A percentile compares a stretch with the other conserved stretches of the same genome.
phyloP scores from a whole-genome alignment of 495 filamentous ascomycete genomes.

The Parmelia sp. region DNA sequence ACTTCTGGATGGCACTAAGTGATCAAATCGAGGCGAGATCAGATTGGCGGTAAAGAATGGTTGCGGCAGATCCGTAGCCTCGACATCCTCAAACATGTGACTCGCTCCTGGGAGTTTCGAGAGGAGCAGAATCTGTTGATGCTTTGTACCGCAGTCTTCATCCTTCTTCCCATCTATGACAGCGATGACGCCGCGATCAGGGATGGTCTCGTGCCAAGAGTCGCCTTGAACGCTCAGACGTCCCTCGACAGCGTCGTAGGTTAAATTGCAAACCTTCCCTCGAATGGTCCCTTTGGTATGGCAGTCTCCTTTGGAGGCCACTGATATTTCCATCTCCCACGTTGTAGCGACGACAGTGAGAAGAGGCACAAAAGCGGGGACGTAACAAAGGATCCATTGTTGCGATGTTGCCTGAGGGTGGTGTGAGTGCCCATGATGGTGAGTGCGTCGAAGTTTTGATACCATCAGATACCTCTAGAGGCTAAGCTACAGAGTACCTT shows the following conservation, averaged over 20 bases:
- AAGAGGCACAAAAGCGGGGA: neutral
- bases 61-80: constrained; percentile 11
- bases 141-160: neutral
- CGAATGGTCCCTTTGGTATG: constrained; percentile 7
- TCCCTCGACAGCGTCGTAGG: constrained; percentile 10
- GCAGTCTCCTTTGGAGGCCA: neutral
- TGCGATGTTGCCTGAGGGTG: neutral
- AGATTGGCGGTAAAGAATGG: constrained; percentile 11
- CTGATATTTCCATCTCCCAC: constrained; percentile 4
- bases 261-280: constrained; percentile 11
- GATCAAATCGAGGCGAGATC: constrained; percentile 1
- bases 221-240: constrained; percentile 4
- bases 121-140: constrained; percentile 17
- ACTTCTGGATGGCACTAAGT: neutral
- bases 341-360: neutral
- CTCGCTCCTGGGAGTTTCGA: constrained; percentile 3
- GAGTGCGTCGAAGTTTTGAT: constrained; percentile 5
- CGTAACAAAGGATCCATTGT: neutral
- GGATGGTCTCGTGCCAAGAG: constrained; percentile 11
- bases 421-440: neutral
- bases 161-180: constrained; percentile 7
- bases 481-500: too few species aligned
- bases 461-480: neutral
- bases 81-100: constrained; percentile 11
- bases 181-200: constrained; percentile 14